Evolutionary conservation across 768 basidiomycete species (phyloP).

Genomic region (Erythrobasidium yunnanense): DNA sequence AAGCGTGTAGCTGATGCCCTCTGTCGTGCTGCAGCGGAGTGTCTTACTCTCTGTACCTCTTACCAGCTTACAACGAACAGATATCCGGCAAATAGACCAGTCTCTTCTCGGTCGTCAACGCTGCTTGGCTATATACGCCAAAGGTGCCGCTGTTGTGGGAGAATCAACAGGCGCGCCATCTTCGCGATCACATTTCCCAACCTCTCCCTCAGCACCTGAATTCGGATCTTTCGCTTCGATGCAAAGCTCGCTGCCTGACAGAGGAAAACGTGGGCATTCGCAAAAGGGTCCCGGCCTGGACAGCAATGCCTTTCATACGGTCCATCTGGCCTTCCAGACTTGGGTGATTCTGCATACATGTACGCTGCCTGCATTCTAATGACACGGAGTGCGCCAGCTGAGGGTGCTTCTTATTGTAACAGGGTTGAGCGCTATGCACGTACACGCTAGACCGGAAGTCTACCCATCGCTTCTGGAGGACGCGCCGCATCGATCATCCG

Average conservation of each 20-base stretch:
- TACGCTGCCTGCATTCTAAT: constrained; percentile 48
- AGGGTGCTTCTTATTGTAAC: neutral
- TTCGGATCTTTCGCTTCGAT: constrained; percentile 3
- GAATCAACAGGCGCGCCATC: constrained; percentile 6
- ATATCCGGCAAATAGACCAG: constrained; percentile 63
- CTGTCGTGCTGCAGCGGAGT: neutral
- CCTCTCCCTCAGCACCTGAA: constrained; percentile 22
- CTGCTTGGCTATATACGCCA: constrained; percentile 52
- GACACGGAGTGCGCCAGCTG: neutral
- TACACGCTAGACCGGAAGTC: neutral
- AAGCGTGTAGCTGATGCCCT: neutral
- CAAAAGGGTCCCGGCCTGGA: neutral
- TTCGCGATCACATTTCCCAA: constrained; percentile 20
- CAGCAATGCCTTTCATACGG: constrained; percentile 41
- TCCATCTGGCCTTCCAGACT: constrained; percentile 63
- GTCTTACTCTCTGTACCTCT: constrained; percentile 40
- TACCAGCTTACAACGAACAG: constrained; percentile 63
- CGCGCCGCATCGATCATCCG: neutral
- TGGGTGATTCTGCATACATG: constrained; percentile 59
- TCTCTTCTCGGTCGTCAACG: constrained; percentile 68
- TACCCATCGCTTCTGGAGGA: constrained; percentile 5
- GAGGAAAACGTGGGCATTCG: neutral
- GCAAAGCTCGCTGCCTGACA: neutral
- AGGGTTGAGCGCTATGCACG: neutral
- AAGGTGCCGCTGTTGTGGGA: constrained; percentile 46